Evolutionary conservation across 805 yeast species (phyloP), one percentile per base, ranked within the genome.

Genomic region (Cyberlindnera sargentensis): DNA sequence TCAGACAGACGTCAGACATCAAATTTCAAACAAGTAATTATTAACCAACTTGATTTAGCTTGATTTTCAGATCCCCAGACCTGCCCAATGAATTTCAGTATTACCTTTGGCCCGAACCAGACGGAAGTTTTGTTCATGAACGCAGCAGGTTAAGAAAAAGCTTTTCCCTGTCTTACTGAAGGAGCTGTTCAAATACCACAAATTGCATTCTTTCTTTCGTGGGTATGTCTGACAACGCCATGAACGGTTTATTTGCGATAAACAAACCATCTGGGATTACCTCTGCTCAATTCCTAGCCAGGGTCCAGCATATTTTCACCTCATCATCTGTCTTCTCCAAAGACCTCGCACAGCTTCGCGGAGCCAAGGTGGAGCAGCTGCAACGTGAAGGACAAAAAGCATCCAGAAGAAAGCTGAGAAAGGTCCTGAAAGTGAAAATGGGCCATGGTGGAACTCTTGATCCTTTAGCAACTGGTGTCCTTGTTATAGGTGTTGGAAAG

Each of bases 401-500:
- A 32, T 72, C 77, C 36, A 71, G 74, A 46, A 72, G 76, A 42
- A 75, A 76, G 45, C 68, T 75, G 28, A 66, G 72, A 25, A 70
- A 70, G 30, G 67, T 75, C 4, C 52, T 65, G 5, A 81, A 80
- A 53, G 80, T 90, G 31, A 93, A 93, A 57, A 83, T 91, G 71
- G 99, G 99, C 1, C 99, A 93, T 62, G 99, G 99, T 20, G 99
- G 99, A 8, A 93, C 99, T 0, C 68, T 93, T 33, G 99, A 93
- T 57, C 97, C 98, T 0, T 65, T 86, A 36, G 99, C 99, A 0
- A 80, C 89, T n/a, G 99, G 99, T 8, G 90, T 91, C 1, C 63
- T 86, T 35, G 91, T 95, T 2, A 72, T 93, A 43, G 99, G 99
- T 5, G 77, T 93, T n/a, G 96, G 96, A 5, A 49, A 71, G 1